phyloP scores from a whole-genome alignment of 1,284 basidiomycete genomes.

The Kwoniella shivajii region DNA sequence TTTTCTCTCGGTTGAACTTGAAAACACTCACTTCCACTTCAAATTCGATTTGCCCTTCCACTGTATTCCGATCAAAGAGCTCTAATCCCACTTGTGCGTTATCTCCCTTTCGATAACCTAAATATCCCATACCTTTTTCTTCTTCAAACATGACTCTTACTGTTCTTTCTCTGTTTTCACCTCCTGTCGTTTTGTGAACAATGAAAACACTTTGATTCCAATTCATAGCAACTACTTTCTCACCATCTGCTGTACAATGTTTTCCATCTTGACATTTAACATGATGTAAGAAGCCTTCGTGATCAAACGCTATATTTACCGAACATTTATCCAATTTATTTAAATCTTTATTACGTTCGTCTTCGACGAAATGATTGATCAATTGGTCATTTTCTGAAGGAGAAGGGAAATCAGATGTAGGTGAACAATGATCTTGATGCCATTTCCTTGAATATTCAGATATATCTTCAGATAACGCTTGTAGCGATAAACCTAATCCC shows the following conservation, averaged over 20 bases:
- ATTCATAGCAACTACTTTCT: conserved; percentile 39
- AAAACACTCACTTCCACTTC: conserved; percentile 40
- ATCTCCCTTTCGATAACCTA: conserved; percentile 30
- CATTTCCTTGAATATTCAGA: conserved; percentile 36
- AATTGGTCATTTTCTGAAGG: not conserved
- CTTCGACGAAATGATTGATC: conserved; percentile 23
- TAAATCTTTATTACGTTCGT: conserved; percentile 44
- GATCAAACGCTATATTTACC: conserved; percentile 47
- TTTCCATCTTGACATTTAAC: conserved; percentile 48
- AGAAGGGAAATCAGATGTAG: conserved; percentile 23
- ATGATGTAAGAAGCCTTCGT: conserved; percentile 45
- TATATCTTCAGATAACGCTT: conserved; percentile 26
- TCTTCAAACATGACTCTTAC: conserved; percentile 41
- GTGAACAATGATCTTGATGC: conserved; percentile 34
- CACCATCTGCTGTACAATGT: conserved; percentile 36
- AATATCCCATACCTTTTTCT: conserved; percentile 41
- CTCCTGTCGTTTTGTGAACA: conserved; percentile 19
- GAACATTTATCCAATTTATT: conserved; percentile 46
- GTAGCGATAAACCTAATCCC: conserved; percentile 34
- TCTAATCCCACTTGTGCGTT: conserved; percentile 33
- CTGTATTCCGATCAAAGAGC: conserved; percentile 23
- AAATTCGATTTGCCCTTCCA: conserved; percentile 30
- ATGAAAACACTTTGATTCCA: conserved; percentile 47
- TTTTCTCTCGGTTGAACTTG: not conserved
- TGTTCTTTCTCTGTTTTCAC: conserved; percentile 19